Evolutionary conservation across 1,284 basidiomycete species (phyloP), one percentile per base, ranked within the genome.

Genomic region (Singerocomus inundabilis): DNA sequence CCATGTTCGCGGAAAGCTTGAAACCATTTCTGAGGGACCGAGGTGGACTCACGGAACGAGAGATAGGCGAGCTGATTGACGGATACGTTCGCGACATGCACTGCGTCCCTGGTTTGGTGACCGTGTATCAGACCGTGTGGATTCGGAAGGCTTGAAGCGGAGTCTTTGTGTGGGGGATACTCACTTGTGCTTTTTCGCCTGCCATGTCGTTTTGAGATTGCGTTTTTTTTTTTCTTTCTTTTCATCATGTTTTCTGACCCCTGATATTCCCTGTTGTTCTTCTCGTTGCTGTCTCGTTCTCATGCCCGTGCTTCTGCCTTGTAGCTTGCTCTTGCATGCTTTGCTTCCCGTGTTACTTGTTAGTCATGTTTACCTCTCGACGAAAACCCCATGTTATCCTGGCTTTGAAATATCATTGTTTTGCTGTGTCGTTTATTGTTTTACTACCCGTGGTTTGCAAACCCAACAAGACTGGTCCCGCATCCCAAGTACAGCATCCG

Each of bases 51-150:
- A 54, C 62, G 13, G 66, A 68, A 31, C 59, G 53, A 13, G 67
- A 73, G 24, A 68, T 77, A 32, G 66, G 62, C 28, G 60, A 61
- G 5, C 56, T 80, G 37, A 62, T 77, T n/a, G 57, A 54, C 4
- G 72, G 61, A n/a, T 76, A 67, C 50, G 49, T 70, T 31, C 56
- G 66, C 21, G 80, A 81, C 51, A 55, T 80, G 53, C 59, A 66
- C 44, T 58, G 44, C n/a, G 68, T 73, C 5, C 60, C 51, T 5
- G 78, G 77, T 1, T 60, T 81, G 55, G 71, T 74, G 1, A 66
- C 66, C 29, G 62, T 68, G 7, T 75, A 75, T 56, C 65, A 72
- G 52, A 69, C 72, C 4, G 72, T 74, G 18, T 68, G 70, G 57
- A 61, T 64, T 15, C 52, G 55, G 30, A 70, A 55, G 53, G 51